These are phyloP conservation scores for Penicillium argentinense DNA, from an alignment of 495 filamentous ascomycete genomes.

Conservation along the genomic window DNA sequence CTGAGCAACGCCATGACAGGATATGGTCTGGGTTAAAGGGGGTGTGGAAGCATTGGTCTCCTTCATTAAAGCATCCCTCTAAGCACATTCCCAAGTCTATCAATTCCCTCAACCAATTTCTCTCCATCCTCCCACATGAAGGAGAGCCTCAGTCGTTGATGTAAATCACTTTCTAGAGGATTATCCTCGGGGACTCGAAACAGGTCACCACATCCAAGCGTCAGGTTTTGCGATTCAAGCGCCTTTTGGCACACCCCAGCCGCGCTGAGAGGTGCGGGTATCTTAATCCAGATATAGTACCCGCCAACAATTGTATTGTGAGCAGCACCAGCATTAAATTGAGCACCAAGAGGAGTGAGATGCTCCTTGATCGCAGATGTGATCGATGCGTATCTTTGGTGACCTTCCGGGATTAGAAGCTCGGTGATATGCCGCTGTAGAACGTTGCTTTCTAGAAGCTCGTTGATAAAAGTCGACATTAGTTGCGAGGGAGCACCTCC, in stretches of 20 bases:
- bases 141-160: constrained; percentile 54
- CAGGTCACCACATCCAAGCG: constrained; percentile 54
- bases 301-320: constrained; percentile 54
- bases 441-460: constrained; percentile 48
- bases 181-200: constrained; percentile 58
- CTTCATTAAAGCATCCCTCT: neutral
- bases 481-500: constrained; percentile 72
- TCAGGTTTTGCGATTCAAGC: constrained; percentile 48
- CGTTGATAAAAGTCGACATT: constrained; percentile 59
- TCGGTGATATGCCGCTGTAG: constrained; percentile 47
- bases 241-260: constrained; percentile 46
- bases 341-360: constrained; percentile 55
- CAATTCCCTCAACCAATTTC: constrained; percentile 55
- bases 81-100: constrained; percentile 42
- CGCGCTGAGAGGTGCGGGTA: constrained; percentile 46
- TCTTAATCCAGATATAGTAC: constrained; percentile 66
- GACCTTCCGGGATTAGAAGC: constrained; percentile 46
- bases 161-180: constrained; percentile 14
- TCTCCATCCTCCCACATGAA: constrained; percentile 67
- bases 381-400: constrained; percentile 47
- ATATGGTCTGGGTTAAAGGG: too few species aligned
- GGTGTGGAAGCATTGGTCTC: too few species aligned
- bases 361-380: constrained; percentile 45
- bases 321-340: constrained; percentile 44
- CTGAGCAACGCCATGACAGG: too few species aligned